Conservation (phyloP, 2,329 filamentous ascomycete species). For the Gnomoniopsis sp. region DNA sequence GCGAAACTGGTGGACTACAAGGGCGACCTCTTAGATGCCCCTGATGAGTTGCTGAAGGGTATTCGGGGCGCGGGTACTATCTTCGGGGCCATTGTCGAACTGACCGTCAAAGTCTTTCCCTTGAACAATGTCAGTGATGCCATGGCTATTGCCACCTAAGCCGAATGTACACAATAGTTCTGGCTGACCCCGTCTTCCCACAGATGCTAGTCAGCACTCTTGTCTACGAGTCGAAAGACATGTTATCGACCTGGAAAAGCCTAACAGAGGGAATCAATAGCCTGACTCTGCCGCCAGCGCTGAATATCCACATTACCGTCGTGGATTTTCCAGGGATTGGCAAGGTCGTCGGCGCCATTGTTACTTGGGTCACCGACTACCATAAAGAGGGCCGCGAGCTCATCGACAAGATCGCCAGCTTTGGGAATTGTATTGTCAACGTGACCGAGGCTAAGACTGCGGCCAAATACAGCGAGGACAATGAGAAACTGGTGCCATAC, state of each 20-base stretch:
- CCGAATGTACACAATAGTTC: too few relatives aligned
- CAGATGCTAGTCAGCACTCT: conserved; percentile 4
- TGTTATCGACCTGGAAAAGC: neutral
- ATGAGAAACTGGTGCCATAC: conserved; percentile 8
- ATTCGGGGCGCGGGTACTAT: conserved; percentile 26
- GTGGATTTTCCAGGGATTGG: conserved; percentile 5
- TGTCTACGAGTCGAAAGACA: conserved; percentile 5
- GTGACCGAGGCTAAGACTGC: conserved; percentile 4
- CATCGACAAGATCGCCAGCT: conserved; percentile 26
- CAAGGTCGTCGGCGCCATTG: conserved; percentile 15
- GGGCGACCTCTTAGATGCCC: conserved; percentile 26
- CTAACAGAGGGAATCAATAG: neutral
- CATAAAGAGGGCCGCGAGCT: conserved; percentile 27
- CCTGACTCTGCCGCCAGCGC: neutral
- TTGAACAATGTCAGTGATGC: conserved; percentile 5
- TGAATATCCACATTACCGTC: neutral
- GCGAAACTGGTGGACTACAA: conserved; percentile 26
- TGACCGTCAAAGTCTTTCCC: conserved; percentile 25
- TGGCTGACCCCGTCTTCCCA: neutral
- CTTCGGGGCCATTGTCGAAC: conserved; percentile 26
- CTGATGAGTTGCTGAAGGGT: conserved; percentile 25
- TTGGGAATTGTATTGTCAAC: conserved; percentile 21
- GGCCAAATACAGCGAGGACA: conserved; percentile 7
- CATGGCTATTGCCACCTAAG: neutral
- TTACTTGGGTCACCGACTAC: conserved; percentile 32